These are phyloP conservation scores for Suhomyces sp. DNA, from an alignment of 805 yeast genomes.

Conservation along the genomic window DNA sequence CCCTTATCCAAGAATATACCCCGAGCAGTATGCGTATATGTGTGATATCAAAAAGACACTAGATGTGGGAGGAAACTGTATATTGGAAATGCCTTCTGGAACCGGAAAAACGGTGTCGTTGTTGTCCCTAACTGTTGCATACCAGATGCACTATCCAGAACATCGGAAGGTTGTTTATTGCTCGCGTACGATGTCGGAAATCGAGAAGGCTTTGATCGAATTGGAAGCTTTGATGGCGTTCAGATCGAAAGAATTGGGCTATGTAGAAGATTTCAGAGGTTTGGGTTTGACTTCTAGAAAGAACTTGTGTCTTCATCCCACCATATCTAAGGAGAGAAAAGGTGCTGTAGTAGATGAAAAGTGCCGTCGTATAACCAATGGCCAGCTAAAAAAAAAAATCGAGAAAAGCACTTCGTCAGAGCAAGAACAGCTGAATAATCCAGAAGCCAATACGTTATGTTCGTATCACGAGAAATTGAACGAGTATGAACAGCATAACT, in stretches of 20 bases:
- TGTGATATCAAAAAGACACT: slow-evolving; percentile 88
- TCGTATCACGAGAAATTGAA: slow-evolving; percentile 88
- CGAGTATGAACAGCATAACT: slow-evolving; percentile 81
- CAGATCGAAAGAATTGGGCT: slow-evolving; percentile 79
- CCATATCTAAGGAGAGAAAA: slow-evolving; percentile 79
- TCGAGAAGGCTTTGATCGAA: slow-evolving; percentile 94
- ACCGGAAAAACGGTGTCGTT: slow-evolving; percentile 96
- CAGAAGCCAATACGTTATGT: slow-evolving; percentile 51
- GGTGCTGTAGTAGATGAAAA: slow-evolving; percentile 94
- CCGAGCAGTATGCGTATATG: slow-evolving; percentile 98
- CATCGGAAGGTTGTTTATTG: slow-evolving; percentile 93
- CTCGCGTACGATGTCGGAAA: slow-evolving; percentile 99
- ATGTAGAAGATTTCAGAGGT: slow-evolving; percentile 87
- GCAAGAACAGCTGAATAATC: slow-evolving; percentile 43
- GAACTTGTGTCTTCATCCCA: slow-evolving; percentile 88
- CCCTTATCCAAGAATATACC: slow-evolving; percentile 95
- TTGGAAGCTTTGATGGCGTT: slow-evolving; percentile 84
- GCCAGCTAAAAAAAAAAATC: slow-evolving; percentile 68
- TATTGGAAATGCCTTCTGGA: slow-evolving; percentile 98
- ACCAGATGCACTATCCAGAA: slow-evolving; percentile 93
- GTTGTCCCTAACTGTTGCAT: slow-evolving; percentile 87
- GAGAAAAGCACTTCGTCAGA: slow-evolving; percentile 50
- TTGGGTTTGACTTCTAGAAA: slow-evolving; percentile 92
- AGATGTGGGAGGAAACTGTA: slow-evolving; percentile 96
- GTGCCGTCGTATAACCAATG: slow-evolving; percentile 93